Percentiles rank a stretch among this genome's conserved stretches.
Conservation (phyloP, 148 eudicot genomes). For the Heliosperma pusillum region DNA sequence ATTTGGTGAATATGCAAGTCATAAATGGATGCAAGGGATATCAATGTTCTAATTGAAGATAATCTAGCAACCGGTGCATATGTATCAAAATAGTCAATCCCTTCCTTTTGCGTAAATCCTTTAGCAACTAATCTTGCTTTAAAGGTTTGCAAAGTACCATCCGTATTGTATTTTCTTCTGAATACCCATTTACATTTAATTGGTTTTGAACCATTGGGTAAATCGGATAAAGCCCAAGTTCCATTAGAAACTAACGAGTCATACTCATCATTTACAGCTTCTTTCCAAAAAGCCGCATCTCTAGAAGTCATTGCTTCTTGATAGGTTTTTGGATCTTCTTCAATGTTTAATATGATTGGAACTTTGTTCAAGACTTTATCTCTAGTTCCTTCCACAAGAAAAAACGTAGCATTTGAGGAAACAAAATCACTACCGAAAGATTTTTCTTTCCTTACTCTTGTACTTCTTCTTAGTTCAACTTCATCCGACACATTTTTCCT, state of each 20-base stretch:
- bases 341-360: neutral
- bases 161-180: neutral
- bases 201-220: slow-evolving; percentile 2
- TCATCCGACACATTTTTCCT: neutral
- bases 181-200: neutral
- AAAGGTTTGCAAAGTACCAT: neutral
- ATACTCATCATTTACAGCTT: slow-evolving; percentile 24
- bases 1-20: slow-evolving; percentile 8
- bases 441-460: neutral
- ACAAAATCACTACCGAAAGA: neutral
- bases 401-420: too few relatives aligned
- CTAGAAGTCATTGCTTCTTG: slow-evolving; percentile 10
- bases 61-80: slow-evolving; percentile 1
- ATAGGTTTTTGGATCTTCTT: slow-evolving; percentile 18
- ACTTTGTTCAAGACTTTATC: slow-evolving; percentile 2
- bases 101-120: slow-evolving; percentile 6
- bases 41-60: neutral
- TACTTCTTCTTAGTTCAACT: neutral
- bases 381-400: neutral
- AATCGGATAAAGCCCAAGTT: slow-evolving; percentile 10
- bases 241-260: slow-evolving; percentile 7
- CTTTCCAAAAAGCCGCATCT: slow-evolving; percentile 7
- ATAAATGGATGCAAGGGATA: neutral
- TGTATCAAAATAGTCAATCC: neutral
- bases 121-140: neutral